phyloP scores from a whole-genome alignment of 2,329 filamentous ascomycete genomes.

The Helotiales sp. region DNA sequence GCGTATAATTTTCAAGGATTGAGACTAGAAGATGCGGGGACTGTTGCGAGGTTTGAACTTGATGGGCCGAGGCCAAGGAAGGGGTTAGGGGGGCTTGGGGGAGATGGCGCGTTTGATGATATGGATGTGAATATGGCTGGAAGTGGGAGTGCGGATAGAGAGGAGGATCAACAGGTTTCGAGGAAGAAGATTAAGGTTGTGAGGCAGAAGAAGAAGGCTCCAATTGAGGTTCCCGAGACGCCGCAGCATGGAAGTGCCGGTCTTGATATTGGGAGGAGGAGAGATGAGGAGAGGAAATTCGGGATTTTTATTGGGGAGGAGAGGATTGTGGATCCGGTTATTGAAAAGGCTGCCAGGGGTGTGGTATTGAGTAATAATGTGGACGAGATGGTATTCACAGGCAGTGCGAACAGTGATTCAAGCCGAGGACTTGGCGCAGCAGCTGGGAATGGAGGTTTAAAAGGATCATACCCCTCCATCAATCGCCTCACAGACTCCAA shows the following conservation, averaged over 20 bases:
- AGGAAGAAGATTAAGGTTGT: slow-evolving; percentile 37
- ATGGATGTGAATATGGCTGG: not conserved
- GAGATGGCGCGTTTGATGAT: slow-evolving; percentile 7
- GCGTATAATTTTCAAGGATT: slow-evolving; percentile 41
- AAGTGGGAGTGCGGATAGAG: not conserved
- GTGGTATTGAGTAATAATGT: slow-evolving; percentile 33
- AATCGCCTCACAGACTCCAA: slow-evolving; percentile 40
- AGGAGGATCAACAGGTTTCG: slow-evolving; percentile 25
- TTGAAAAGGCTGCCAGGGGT: slow-evolving; percentile 25
- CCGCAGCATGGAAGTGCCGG: slow-evolving; percentile 22
- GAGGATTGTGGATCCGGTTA: slow-evolving; percentile 23
- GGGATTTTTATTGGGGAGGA: slow-evolving; percentile 25
- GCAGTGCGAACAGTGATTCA: slow-evolving; percentile 23
- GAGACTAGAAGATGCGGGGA: slow-evolving; percentile 33
- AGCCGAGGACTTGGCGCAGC: slow-evolving; percentile 3
- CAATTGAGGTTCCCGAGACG: slow-evolving; percentile 40
- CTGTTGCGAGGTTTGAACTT: slow-evolving; percentile 35
- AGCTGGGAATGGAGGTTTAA: slow-evolving; percentile 25
- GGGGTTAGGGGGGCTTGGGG: not conserved
- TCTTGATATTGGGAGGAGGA: not conserved
- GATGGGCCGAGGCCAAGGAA: slow-evolving; percentile 2
- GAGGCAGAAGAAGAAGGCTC: slow-evolving; percentile 12
- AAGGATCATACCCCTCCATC: slow-evolving; percentile 38
- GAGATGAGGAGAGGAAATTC: slow-evolving; percentile 25
- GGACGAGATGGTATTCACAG: slow-evolving; percentile 39